Evolutionary conservation across 805 yeast species (phyloP).

Genomic region (Zygotorulaspora danielsina): DNA sequence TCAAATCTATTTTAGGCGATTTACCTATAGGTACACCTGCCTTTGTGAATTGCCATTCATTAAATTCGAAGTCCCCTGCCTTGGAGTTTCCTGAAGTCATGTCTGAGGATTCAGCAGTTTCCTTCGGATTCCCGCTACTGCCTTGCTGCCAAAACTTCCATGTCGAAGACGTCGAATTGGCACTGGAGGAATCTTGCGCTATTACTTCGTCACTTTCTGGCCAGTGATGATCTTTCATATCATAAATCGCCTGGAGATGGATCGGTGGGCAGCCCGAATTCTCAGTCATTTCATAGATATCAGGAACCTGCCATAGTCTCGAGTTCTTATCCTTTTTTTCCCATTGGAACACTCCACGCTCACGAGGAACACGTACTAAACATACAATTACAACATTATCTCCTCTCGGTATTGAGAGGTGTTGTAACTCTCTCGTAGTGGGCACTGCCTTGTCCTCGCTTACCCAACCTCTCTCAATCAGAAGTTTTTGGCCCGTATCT

Average conservation of each 20-base stretch:
- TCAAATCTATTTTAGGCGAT: conserved; percentile 70
- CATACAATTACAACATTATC: conserved; percentile 60
- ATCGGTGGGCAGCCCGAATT: conserved; percentile 65
- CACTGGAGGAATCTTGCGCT: neutral
- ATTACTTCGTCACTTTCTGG: conserved; percentile 29
- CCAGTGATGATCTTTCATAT: conserved; percentile 56
- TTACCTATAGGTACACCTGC: conserved; percentile 92
- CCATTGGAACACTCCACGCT: conserved; percentile 60
- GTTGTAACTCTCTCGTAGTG: conserved; percentile 52
- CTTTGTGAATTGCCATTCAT: conserved; percentile 55
- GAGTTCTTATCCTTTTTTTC: conserved; percentile 65
- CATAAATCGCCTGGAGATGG: conserved; percentile 69
- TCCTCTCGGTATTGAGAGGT: conserved; percentile 69
- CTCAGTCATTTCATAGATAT: conserved; percentile 67
- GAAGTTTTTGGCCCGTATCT: conserved; percentile 54
- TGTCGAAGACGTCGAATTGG: conserved; percentile 10
- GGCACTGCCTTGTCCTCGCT: conserved; percentile 62
- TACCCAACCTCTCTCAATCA: conserved; percentile 92
- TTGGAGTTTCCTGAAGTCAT: conserved; percentile 1
- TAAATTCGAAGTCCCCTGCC: conserved; percentile 38
- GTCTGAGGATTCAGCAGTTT: neutral
- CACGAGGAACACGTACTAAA: conserved; percentile 63
- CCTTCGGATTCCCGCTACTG: neutral
- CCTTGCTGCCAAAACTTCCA: conserved; percentile 33
- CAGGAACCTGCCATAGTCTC: conserved; percentile 72